Evolutionary conservation across 768 basidiomycete genomes (phyloP).

Genomic region (Rhodotorula graminis): DNA sequence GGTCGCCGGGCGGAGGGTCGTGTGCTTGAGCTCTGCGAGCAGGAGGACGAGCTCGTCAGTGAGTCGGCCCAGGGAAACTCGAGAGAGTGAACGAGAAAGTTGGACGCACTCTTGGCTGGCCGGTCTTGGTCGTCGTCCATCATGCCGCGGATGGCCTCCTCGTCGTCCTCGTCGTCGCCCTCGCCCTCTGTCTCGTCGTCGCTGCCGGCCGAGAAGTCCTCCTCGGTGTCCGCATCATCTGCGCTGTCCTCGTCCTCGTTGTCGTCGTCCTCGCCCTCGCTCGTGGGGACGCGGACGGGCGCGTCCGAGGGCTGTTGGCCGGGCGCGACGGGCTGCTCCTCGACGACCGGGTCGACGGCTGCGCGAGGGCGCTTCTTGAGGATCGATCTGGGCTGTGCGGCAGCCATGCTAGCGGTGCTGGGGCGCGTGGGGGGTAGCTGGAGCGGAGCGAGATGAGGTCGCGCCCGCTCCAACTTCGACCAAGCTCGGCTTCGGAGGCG

Average conservation of each 20-base stretch:
- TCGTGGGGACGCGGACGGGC: constrained; percentile 5
- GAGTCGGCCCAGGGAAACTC: no score
- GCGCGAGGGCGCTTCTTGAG: constrained; percentile 36
- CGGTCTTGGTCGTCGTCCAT: constrained; percentile 25
- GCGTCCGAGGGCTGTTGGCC: constrained; percentile 5
- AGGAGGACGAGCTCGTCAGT: no score
- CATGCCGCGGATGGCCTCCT: constrained; percentile 36
- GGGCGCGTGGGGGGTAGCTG: background rate
- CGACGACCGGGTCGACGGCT: constrained; percentile 13
- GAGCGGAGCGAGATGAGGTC: background rate
- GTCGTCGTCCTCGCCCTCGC: background rate
- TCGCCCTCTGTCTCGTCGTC: constrained; percentile 7
- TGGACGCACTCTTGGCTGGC: constrained; percentile 33
- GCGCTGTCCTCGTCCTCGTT: constrained; percentile 17
- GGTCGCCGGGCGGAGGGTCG: constrained; percentile 34
- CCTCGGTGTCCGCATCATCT: constrained; percentile 6
- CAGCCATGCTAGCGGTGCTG: background rate
- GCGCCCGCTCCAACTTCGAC: background rate
- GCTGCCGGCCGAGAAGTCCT: constrained; percentile 27
- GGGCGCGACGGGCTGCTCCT: constrained; percentile 9
- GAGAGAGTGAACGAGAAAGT: background rate
- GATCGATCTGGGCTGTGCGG: constrained; percentile 23
- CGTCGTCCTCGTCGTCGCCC: constrained; percentile 32
- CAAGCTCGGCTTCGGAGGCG: background rate
- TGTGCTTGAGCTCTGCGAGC: constrained; percentile 37